A percentile compares a stretch with the other conserved stretches of the same genome.
Conservation (phyloP, 192 early-diverging fungal genomes). For the Coemansia asiatica region DNA sequence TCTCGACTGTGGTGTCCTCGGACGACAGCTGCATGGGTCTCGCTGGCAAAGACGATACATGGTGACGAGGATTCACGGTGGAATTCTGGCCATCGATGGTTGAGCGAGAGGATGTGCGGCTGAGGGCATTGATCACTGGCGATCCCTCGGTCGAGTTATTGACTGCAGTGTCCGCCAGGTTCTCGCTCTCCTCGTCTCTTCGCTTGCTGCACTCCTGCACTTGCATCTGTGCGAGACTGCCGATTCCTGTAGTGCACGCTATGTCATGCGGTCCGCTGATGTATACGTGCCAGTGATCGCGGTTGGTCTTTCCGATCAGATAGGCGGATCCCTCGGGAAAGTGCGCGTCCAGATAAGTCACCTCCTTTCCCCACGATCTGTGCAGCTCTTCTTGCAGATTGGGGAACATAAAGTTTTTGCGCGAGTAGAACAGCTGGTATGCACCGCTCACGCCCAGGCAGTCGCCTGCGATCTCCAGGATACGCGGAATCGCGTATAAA, state of each 20-base stretch:
- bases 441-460: conserved; percentile 57
- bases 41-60: not conserved
- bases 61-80: not conserved
- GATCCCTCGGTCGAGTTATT: conserved; percentile 40
- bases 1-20: conserved; percentile 92
- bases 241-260: not conserved
- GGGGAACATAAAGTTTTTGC: conserved; percentile 97
- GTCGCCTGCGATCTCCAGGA: conserved; percentile 77
- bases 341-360: conserved; percentile 65
- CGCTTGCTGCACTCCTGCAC: not conserved
- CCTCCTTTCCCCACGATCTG: conserved; percentile 90
- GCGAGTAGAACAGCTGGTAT: conserved; percentile 89
- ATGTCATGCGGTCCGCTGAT: conserved; percentile 67
- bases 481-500: conserved; percentile 80
- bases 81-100: conserved; percentile 22
- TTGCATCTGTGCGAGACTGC: not conserved
- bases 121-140: conserved; percentile 24
- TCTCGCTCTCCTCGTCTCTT: conserved; percentile 1
- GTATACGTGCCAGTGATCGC: conserved; percentile 97
- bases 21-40: conserved; percentile 10
- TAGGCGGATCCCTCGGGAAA: conserved; percentile 81
- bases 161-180: conserved; percentile 18
- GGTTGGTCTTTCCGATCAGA: conserved; percentile 89
- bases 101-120: conserved; percentile 48
- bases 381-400: conserved; percentile 86